Base-by-base conservation (phyloP, 805 yeast genomes). In the Metschnikowia rubicola region DNA sequence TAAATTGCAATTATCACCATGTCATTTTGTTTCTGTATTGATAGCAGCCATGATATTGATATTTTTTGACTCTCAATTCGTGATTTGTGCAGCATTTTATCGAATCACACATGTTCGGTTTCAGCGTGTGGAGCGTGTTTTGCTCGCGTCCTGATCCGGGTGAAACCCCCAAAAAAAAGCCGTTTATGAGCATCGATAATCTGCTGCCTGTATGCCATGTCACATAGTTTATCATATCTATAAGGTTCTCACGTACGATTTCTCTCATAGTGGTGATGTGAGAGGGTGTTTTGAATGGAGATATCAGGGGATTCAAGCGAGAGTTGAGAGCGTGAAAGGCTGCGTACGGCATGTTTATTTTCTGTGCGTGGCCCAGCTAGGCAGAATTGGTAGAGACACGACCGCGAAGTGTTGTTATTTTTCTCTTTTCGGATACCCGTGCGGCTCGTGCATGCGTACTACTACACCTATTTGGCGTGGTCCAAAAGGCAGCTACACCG, bases 211-310 rank as follows among this genome's bases (percentile, higher is more conserved):
- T 8, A 11, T 33, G 35, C 17, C 17, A 10, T 17, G 10, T 15
- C 17, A 19, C 36, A 15, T 13, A 8, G 8, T 12, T 2, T 34
- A 15, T 10, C 17, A 19, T 10, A 40, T 21, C 7, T 21, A 15
- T n/a, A 33, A 2, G 26, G 26, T 21, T 6, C 26, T 21, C 26
- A 60, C 65, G 46, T 61, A 61, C 65, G 54, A 61, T 61, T 57
- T 61, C 65, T 60, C 65, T 61, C 65, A 61, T 61, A 46, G 42
- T 49, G 33, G 38, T 43, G 43, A 34, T 32, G 37, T 37, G 46
- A 30, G 36, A 30, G 47, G 31, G 26, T 21, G 26, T 15, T 17
- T n/a, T 37, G 46, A 41, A 41, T 37, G 35, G 31, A 35, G 50
- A 35, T 47, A 38, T 36, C 43, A 46, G 42, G 43, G 46, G 39